Evolutionary conservation across 106 monocot species (phyloP), one percentile per base, ranked within the genome.

Genomic region (Posidonia australis): DNA sequence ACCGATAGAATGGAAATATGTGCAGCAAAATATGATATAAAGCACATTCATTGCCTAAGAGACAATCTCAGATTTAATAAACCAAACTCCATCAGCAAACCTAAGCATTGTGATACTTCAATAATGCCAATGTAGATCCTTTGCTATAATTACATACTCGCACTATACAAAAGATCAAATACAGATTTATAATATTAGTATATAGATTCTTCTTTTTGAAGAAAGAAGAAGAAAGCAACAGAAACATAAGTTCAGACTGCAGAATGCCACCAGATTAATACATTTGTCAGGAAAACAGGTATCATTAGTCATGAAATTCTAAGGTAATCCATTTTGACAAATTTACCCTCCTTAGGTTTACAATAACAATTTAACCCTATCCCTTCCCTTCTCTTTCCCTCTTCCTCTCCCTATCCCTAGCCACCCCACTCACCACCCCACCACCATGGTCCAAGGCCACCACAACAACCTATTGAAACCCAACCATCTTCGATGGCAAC

Each of bases 81-180:
- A 3, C 14, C 1, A 28, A 10, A 5, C 11, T 1, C n/a, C 12
- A 17, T 20, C 25, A 51, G 22, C 78, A 74, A 85, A 98, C 96
- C 78, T 79, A 75, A 59, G 82, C 82, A 77, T 67, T 91, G 56
- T 98, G 98, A 81, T 91, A 98, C 55, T 91, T 98, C 60, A 98
- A 67, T 27, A 98, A 58, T 5, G 98, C 91, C 58, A 98, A 85
- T 68, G 90, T 54, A 69, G 72, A 85, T 77, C 96, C 96, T 72
- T 85, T 98, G 20, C 63, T 76, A 52, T 98, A 98, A 72, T 85
- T 85, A 75, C 83, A 98, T 52, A 98, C 65, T 49, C 96, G 80
- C 14, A 98, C 62, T 58, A 90, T 98, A 80, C 48, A 51, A 71
- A 9, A 53, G 42, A 42, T 42, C 5, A 68, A 64, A 10, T 13